Evolutionary conservation across 2,329 filamentous ascomycete species (phyloP), one percentile per base, ranked within the genome.

Genomic region (Nemania sp.): DNA sequence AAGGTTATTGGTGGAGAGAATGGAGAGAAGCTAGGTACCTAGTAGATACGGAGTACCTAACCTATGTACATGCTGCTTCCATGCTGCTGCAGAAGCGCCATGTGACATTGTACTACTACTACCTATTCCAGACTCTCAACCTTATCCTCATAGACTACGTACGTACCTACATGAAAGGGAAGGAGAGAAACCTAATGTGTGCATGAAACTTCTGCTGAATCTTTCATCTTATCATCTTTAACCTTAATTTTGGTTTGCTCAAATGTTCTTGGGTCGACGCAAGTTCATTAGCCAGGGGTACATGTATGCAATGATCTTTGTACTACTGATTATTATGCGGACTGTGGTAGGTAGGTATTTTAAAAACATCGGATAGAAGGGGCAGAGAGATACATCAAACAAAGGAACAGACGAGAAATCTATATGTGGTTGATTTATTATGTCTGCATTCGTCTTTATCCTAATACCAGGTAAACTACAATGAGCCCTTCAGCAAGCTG

Each of bases 91-190:
- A 45, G 18, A 20, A 20, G 41, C n/a, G 41, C 5, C 41, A 45
- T 45, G n/a, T 45, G 41, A 45, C 41, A 45, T 45, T 3, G 41
- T 45, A 45, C 41, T 45, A n/a, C 38, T 41, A n/a, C 32, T 45
- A 45, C 41, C 41, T 45, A 41, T 13, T 5, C 11, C 5, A 45
- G 8, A 41, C 3, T 41, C 3, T 41, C 38, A n/a, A n/a, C n/a
- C n/a, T n/a, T n/a, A n/a, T n/a, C n/a, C 32, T 35, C 32, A 8
- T 32, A 32, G 29, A 32, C 29, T 8, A 32, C 29, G 8, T n/a
- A 45, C 15, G n/a, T n/a, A 20, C 4, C 11, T n/a, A 15, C n/a
- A n/a, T 45, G 15, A 18, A 45, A n/a, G 5, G 41, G 5, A n/a
- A 45, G 10, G n/a, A n/a, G 18, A 6, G 18, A 45, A 41, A 13